Evolutionary conservation across 768 basidiomycete species (phyloP).

Genomic region (Rossbeevera mucosa): DNA sequence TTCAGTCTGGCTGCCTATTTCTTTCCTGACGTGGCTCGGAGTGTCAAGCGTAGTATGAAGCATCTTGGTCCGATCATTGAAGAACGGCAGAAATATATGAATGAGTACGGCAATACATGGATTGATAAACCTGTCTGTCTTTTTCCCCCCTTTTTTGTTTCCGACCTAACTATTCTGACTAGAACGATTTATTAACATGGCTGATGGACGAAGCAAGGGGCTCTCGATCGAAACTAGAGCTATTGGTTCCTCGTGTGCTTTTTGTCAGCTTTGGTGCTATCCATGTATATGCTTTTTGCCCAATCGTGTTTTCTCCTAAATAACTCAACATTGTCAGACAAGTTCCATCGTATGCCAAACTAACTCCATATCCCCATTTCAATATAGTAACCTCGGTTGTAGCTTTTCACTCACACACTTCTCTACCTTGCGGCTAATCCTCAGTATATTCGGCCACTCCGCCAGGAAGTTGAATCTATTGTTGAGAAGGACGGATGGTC

Average conservation of each 20-base stretch:
- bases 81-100: background rate
- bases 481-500: constrained; percentile 27
- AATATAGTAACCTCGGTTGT: background rate
- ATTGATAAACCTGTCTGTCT: background rate
- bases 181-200: background rate
- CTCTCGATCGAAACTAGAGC: background rate
- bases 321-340: background rate
- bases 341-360: background rate
- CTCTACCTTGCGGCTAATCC: constrained; percentile 35
- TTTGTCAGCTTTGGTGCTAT: background rate
- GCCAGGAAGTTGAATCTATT: constrained; percentile 35
- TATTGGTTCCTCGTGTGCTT: background rate
- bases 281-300: background rate
- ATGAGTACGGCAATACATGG: background rate
- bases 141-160: background rate
- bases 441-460: constrained; percentile 30
- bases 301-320: background rate
- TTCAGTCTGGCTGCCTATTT: background rate
- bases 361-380: background rate
- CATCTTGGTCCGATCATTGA: background rate
- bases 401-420: constrained; percentile 33
- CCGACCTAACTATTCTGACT: background rate
- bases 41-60: constrained; percentile 1
- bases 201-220: background rate
- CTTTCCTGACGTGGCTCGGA: background rate